Evolutionary conservation across 495 filamentous ascomycete species (phyloP).

Genomic region (Neurospora hispaniola): DNA sequence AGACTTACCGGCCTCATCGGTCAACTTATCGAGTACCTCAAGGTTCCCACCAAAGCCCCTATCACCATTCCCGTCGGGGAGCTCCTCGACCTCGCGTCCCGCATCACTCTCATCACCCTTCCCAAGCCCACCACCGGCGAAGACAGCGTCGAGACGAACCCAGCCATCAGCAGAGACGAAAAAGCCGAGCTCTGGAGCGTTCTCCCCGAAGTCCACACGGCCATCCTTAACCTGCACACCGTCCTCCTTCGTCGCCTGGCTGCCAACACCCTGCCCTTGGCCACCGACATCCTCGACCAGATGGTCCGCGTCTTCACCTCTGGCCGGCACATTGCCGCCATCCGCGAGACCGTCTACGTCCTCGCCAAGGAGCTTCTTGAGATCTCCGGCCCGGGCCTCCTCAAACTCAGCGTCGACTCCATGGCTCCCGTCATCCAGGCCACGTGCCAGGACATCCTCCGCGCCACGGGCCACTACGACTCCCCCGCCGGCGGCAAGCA

Average conservation of each 20-base stretch:
- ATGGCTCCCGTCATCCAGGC: constrained; percentile 45
- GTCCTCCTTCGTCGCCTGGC: constrained; percentile 44
- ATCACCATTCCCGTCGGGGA: constrained; percentile 54
- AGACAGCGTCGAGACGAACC: constrained; percentile 41
- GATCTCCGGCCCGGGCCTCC: constrained; percentile 50
- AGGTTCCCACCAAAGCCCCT: constrained; percentile 44
- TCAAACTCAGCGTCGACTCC: constrained; percentile 49
- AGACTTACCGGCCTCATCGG: constrained; percentile 53
- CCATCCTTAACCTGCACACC: constrained; percentile 49
- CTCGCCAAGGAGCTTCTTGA: constrained; percentile 46
- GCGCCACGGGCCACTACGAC: constrained; percentile 27
- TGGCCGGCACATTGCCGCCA: constrained; percentile 42
- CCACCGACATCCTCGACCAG: constrained; percentile 54
- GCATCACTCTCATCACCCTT: constrained; percentile 56
- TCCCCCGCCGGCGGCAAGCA: constrained; percentile 1
- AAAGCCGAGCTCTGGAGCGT: constrained; percentile 60
- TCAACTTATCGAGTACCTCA: constrained; percentile 41
- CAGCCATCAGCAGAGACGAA: constrained; percentile 65
- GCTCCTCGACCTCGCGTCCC: constrained; percentile 52
- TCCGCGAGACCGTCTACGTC: constrained; percentile 51
- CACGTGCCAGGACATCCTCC: constrained; percentile 55
- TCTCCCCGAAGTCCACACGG: constrained; percentile 62
- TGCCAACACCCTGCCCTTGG: constrained; percentile 40
- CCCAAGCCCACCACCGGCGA: constrained; percentile 35
- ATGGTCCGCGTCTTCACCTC: constrained; percentile 56